Conservation (phyloP, 2,329 filamentous ascomycete genomes). For the Aspergillus intermedius region DNA sequence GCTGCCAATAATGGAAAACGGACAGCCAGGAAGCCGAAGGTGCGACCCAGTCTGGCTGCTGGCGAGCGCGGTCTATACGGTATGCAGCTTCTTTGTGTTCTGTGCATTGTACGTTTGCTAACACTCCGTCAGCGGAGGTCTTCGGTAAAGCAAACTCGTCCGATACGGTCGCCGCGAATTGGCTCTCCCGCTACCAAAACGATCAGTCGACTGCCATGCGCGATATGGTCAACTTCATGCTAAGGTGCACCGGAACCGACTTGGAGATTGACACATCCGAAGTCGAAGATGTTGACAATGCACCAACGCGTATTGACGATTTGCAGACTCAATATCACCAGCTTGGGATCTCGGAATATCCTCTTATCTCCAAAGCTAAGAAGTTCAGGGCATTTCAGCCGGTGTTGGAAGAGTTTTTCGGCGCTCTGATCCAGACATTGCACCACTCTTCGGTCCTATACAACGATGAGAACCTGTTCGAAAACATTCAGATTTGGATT, state of each 20-base stretch:
- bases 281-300: slow-evolving; percentile 83
- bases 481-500: slow-evolving; percentile 86
- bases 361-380: slow-evolving; percentile 75
- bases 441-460: slow-evolving; percentile 80
- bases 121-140: slow-evolving; percentile 46
- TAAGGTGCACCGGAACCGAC: slow-evolving; percentile 70
- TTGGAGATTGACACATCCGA: slow-evolving; percentile 73
- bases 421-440: slow-evolving; percentile 66
- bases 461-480: slow-evolving; percentile 66
- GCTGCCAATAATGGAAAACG: slow-evolving; percentile 37
- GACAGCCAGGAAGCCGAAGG: slow-evolving; percentile 44
- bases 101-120: slow-evolving; percentile 11
- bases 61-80: slow-evolving; percentile 54
- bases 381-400: slow-evolving; percentile 71
- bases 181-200: slow-evolving; percentile 52
- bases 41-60: slow-evolving; percentile 47
- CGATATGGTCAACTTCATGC: slow-evolving; percentile 56
- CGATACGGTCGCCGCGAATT: slow-evolving; percentile 52
- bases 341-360: slow-evolving; percentile 82
- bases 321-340: slow-evolving; percentile 83
- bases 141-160: slow-evolving; percentile 50
- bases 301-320: slow-evolving; percentile 68
- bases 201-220: slow-evolving; percentile 50
- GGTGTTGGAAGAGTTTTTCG: slow-evolving; percentile 71
- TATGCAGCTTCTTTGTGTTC: slow-evolving; percentile 24